phyloP scores from a whole-genome alignment of 176 grass and related monocot species.

The Oryza brachyantha region DNA sequence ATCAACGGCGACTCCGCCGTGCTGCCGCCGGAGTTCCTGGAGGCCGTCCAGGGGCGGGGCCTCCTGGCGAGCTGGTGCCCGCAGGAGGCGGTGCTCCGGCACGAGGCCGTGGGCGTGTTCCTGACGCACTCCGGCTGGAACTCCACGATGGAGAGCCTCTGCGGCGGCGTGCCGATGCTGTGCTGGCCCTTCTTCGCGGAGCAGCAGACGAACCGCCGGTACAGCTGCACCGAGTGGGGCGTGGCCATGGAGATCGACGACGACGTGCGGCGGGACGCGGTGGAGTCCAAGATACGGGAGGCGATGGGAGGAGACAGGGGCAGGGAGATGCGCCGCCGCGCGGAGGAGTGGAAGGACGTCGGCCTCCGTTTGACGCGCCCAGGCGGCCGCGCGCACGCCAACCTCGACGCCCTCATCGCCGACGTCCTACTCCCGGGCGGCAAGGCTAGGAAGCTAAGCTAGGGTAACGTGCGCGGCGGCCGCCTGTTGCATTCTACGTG shows the following conservation, averaged over 20 bases:
- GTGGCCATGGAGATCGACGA: conserved; percentile 45
- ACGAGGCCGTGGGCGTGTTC: conserved; percentile 40
- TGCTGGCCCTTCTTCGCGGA: conserved; percentile 53
- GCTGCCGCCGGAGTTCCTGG: conserved; percentile 44
- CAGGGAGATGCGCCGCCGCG: conserved; percentile 29
- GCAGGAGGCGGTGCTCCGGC: conserved; percentile 48
- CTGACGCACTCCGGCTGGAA: conserved; percentile 53
- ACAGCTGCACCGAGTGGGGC: conserved; percentile 42
- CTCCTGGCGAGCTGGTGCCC: conserved; percentile 46
- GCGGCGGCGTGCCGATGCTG: conserved; percentile 44
- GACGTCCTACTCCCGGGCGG: conserved; percentile 35
- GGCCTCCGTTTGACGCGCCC: conserved; percentile 1
- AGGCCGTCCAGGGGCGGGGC: not conserved
- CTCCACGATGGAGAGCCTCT: conserved; percentile 39
- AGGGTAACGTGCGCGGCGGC: not conserved
- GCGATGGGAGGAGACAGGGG: conserved; percentile 41
- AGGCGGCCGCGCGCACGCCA: conserved; percentile 29
- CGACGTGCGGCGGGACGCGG: conserved; percentile 38
- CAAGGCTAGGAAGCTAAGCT: conserved; percentile 9
- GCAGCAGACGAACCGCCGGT: conserved; percentile 51
- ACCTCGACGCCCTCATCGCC: conserved; percentile 35
- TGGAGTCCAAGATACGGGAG: conserved; percentile 43
- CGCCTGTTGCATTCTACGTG: not conserved
- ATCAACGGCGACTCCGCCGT: conserved; percentile 33
- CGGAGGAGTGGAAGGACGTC: conserved; percentile 33